Base-by-base conservation (phyloP, 1,284 basidiomycete genomes). In the Cryptococcus sp. region DNA sequence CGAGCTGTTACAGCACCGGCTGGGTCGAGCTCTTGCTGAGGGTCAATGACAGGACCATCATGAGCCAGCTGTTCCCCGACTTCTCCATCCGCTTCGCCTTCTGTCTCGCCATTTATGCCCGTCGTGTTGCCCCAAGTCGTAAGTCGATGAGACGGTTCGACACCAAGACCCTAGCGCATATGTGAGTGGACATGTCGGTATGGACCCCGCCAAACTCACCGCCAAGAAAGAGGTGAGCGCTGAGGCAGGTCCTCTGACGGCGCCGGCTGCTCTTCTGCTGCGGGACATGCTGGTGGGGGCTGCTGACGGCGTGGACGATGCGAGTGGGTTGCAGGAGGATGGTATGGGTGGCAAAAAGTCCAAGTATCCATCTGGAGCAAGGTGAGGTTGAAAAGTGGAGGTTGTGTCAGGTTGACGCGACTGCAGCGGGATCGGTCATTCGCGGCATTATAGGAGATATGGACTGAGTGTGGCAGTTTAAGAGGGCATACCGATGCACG, bases 221-320 rank as follows among this genome's bases (percentile, higher is more conserved):
- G 87, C 86, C 19, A 98, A 82, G 74, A 93, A 97, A 64, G 93
- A 91, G 25, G 94, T 96, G 13, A 98, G 80, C 0, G 94, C 94
- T 47, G 91, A 94, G 0, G 90, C 87, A 0, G 94, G 93, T 0
- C 94, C 94, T 19, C 89, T 84, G 45, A 96, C 87, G 1, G 72
- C 74, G 23, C 74, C 71, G 22, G 56, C 66, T n/a, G 57, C 62
- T 53, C 63, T 50, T 17, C 68, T 45, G 22, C 57, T 54, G 11
- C 69, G 62, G 3, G 67, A 68, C 72, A 74, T 74, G 20, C 3
- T 38, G 27, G 8, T 19, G 23, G 15, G 10, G 35, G 42, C 22
- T 54, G 20, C n/a, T 23, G 45, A 45, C 19, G 40, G 17, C 27
- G 22, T 13, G 13, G 46, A 19, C 20, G 31, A 35, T 35, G 5